Evolutionary conservation across 1,284 basidiomycete genomes (phyloP), one percentile per base, ranked within the genome.

Genomic region (Apiotrichum sp.): DNA sequence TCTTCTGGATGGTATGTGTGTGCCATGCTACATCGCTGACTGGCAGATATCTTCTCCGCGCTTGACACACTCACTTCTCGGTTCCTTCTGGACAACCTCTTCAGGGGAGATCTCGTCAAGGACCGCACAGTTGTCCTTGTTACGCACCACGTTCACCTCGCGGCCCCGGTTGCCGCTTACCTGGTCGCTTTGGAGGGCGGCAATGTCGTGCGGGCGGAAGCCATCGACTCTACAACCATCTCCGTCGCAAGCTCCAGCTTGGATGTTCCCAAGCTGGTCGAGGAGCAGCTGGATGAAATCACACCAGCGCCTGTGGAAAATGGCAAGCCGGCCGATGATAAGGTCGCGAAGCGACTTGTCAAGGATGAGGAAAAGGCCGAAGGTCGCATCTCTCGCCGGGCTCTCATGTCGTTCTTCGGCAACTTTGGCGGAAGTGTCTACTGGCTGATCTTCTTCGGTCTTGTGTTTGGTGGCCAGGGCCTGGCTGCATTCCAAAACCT

Each of bases 81-180:
- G 61, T 88, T 83, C 82, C 85, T 90, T 56, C 82, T 89, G 10
- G 83, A 88, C 16, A 82, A 88, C 51, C 86, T 87, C 63, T 82
- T 91, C 72, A 73, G 76, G 44, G 86, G 87, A 4, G 83, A 86
- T 58, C 77, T 90, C 7, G 75, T 90, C 40, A 77, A 79, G 43
- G 84, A 81, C 4, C 80, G 88, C 46, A 90, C 88, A 0, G 77
- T 89, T 41, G 72, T 90, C 29, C 77, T 90, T 6, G 85, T 88
- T 65, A 88, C 86, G 0, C 87, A 89, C 71, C 87, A 89, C 64
- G 79, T 87, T 32, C 81, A 82, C 3, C 80, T 88, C 68, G 79
- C 80, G n/a, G 79, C 79, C 22, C 82, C 84, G 2, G 76, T 86
- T 32, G 84, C 86, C 10, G 79, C 82, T 46, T 85, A 81, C 68